Evolutionary conservation across 2,329 filamentous ascomycete species (phyloP).

Genomic region (Penicillium italicum): DNA sequence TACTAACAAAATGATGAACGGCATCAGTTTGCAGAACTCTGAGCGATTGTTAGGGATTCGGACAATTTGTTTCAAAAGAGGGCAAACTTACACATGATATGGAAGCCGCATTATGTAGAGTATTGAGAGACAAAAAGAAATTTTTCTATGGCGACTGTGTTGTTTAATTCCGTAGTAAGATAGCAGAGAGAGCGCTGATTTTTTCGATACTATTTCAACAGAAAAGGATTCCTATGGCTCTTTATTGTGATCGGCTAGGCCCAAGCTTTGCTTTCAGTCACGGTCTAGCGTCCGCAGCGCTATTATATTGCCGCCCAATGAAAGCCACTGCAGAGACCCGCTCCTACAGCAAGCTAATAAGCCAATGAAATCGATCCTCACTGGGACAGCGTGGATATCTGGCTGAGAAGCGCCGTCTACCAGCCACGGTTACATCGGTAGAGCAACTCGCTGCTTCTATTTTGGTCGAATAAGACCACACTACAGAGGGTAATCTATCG

Average conservation of each 20-base stretch:
- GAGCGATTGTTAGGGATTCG: neutral
- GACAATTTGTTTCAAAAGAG: neutral
- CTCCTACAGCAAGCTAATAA: slow-evolving; percentile 4
- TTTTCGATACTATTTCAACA: neutral
- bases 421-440: too few relatives aligned
- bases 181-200: neutral
- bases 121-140: neutral
- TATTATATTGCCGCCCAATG: neutral
- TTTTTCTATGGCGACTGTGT: neutral
- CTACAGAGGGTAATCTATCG: too few relatives aligned
- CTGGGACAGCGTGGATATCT: too few relatives aligned
- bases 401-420: too few relatives aligned
- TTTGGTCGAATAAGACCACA: too few relatives aligned
- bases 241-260: neutral
- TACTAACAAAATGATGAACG: neutral
- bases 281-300: too few relatives aligned
- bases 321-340: slow-evolving; percentile 3
- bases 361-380: too few relatives aligned
- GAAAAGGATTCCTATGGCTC: neutral
- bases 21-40: neutral
- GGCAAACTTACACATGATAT: neutral
- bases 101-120: neutral
- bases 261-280: too few relatives aligned
- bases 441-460: too few relatives aligned
- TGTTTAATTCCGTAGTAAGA: neutral